Percentiles rank a stretch among this genome's conserved stretches.
phyloP scores from a whole-genome alignment of 768 basidiomycete species.

The Termitomyces sp. region DNA sequence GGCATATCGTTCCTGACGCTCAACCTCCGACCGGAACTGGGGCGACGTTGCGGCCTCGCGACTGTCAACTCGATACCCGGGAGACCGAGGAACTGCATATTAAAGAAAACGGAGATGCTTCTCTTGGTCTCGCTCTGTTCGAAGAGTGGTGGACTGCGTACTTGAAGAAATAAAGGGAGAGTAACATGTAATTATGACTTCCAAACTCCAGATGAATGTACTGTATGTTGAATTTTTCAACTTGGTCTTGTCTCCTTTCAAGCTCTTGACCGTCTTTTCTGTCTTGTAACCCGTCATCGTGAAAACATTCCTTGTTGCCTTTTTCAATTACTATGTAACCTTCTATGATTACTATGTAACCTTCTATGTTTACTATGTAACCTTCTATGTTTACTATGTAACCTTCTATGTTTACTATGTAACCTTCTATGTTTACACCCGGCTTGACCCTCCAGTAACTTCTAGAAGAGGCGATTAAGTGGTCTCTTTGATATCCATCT shows the following conservation, averaged over 20 bases:
- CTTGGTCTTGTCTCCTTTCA: too few species aligned
- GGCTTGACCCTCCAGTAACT: slow-evolving; percentile 33
- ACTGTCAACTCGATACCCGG: slow-evolving; percentile 73
- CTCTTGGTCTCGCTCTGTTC: slow-evolving; percentile 62
- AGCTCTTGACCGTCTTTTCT: background rate
- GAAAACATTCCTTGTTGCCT: background rate
- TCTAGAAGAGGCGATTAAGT: slow-evolving; percentile 47
- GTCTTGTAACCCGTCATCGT: background rate
- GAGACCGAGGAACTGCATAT: slow-evolving; percentile 68
- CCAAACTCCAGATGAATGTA: background rate
- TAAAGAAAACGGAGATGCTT: slow-evolving; percentile 26
- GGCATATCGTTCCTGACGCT: slow-evolving; percentile 70
- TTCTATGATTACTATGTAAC: too few species aligned
- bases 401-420: too few species aligned
- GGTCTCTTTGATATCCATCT: too few species aligned
- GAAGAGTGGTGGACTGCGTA: slow-evolving; percentile 79
- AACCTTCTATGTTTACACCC: too few species aligned
- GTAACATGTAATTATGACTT: background rate
- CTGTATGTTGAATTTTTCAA: background rate
- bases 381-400: too few species aligned
- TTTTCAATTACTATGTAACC: slow-evolving; percentile 6
- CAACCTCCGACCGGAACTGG: slow-evolving; percentile 58
- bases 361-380: too few species aligned
- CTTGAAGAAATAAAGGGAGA: slow-evolving; percentile 22
- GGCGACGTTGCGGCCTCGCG: slow-evolving; percentile 71